Base-by-base conservation (phyloP, 495 filamentous ascomycete genomes). In the Talaromyces nanjingensis region DNA sequence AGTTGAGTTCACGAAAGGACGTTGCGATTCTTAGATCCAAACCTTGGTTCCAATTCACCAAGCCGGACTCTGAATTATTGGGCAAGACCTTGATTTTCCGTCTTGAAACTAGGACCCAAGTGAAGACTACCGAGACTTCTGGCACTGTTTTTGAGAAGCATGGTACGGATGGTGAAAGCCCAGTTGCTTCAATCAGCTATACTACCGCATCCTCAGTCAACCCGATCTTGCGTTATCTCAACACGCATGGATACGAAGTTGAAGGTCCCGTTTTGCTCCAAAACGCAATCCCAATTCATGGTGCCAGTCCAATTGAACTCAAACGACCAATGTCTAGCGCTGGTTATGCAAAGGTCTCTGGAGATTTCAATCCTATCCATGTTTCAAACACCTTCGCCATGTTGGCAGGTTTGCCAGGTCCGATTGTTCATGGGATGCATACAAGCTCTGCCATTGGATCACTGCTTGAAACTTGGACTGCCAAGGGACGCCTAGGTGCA, bases 291-390 rank as follows among this genome's bases (percentile, higher is more conserved):
- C 94, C 94, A 16, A 83, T 98, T 47, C 93, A 89, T 70, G 92
- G 92, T 62, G 96, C 93, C 81, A 90, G 90, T 2, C 88, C 91
- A 49, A 79, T 98, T 24, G 84, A 86, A 63, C 83, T 97, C 57
- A 89, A 89, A 66, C 92, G 94, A 22, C 94, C 94, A 14, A 87
- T 91, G 14, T 96, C 91, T 62, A 98, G 97, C 72, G 94, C 97
- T 81, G 94, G 88, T 5, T 98, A 98, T 69, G 93, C 96, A 59
- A 88, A 90, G 59, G 96, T 98, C 33, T 98, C 96, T 34, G 96
- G 94, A 24, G 94, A 98, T 70, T 98, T 91, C 81, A 98, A 98
- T 72, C 94, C 94, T 7, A 98, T 98, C 65, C 94, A 98, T 79
- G 93, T 97, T 39, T 97, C 94, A 3, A 87, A 92, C 56, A 91